Percentiles rank a stretch among this genome's conserved stretches.
Conservation (phyloP, 2,329 filamentous ascomycete species). For the Chrysosporium queenslandicum region DNA sequence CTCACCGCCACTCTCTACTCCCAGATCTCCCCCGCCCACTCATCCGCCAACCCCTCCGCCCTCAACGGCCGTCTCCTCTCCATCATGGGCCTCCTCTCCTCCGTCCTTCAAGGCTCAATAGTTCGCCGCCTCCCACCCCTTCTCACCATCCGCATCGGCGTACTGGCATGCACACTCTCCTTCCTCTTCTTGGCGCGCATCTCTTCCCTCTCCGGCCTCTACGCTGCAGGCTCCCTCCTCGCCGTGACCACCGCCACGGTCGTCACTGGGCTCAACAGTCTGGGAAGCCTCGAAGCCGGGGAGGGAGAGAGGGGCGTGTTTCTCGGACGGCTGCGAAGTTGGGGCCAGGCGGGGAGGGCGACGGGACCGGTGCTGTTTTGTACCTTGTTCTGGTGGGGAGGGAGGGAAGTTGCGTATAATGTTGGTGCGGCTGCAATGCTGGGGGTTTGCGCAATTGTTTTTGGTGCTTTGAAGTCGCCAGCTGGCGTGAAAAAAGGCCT, state of each 20-base stretch:
- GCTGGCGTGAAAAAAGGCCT: constrained; percentile 4
- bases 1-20: constrained; percentile 93
- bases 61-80: constrained; percentile 80
- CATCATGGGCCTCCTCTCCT: constrained; percentile 82
- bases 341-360: constrained; percentile 78
- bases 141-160: constrained; percentile 66
- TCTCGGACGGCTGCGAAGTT: constrained; percentile 68
- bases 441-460: constrained; percentile 59
- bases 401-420: constrained; percentile 71
- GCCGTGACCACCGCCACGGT: constrained; percentile 90
- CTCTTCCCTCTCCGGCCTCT: constrained; percentile 58
- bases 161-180: constrained; percentile 63
- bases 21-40: constrained; percentile 42
- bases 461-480: constrained; percentile 61
- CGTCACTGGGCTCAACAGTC: constrained; percentile 81
- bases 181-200: constrained; percentile 71
- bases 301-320: constrained; percentile 75
- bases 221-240: constrained; percentile 69
- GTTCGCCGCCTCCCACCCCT: constrained; percentile 77
- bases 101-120: constrained; percentile 84
- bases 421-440: constrained; percentile 73
- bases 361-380: constrained; percentile 85
- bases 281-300: constrained; percentile 80
- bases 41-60: constrained; percentile 44
- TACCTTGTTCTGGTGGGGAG: constrained; percentile 96